Conservation (phyloP, 2,329 filamentous ascomycete species). For the Coniella vitis region DNA sequence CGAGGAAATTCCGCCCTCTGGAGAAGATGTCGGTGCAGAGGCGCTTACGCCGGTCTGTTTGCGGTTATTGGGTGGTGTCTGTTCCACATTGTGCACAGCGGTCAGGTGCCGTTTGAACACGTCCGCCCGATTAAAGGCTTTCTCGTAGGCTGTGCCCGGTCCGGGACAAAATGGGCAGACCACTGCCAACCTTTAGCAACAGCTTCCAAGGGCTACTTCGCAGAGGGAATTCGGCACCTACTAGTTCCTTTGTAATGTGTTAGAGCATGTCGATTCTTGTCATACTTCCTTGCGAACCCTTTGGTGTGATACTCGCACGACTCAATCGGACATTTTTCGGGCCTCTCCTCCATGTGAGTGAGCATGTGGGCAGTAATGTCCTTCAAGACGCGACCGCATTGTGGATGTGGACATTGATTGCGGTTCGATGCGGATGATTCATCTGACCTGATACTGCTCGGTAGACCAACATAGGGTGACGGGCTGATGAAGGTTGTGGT, state of each 20-base stretch:
- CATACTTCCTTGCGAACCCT: constrained; percentile 93
- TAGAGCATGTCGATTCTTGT: constrained; percentile 92
- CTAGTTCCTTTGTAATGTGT: constrained; percentile 91
- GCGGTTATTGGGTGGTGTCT: constrained; percentile 83
- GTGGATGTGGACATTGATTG: constrained; percentile 48
- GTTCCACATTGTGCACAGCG: constrained; percentile 87
- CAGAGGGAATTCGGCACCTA: not conserved
- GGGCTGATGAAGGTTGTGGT: constrained; percentile 14
- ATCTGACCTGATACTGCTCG: constrained; percentile 24
- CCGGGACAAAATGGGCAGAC: constrained; percentile 94
- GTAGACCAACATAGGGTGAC: constrained; percentile 4
- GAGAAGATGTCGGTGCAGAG: constrained; percentile 1
- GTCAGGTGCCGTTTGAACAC: constrained; percentile 96
- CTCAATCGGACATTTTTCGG: constrained; percentile 91
- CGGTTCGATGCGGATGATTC: constrained; percentile 32
- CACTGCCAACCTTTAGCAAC: constrained; percentile 35
- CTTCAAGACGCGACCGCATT: constrained; percentile 54
- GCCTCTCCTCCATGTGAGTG: constrained; percentile 87
- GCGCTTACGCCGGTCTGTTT: constrained; percentile 39
- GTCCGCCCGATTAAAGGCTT: constrained; percentile 92
- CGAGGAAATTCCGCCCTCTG: not conserved
- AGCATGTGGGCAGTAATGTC: constrained; percentile 84
- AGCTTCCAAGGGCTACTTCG: not conserved
- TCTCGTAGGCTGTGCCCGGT: constrained; percentile 78
- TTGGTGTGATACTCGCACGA: constrained; percentile 92